Percentiles rank a stretch among this genome's conserved stretches.
These are phyloP conservation scores for Cryptococcus sp. DNA, from an alignment of 1,284 basidiomycete genomes.

Conservation along the genomic window DNA sequence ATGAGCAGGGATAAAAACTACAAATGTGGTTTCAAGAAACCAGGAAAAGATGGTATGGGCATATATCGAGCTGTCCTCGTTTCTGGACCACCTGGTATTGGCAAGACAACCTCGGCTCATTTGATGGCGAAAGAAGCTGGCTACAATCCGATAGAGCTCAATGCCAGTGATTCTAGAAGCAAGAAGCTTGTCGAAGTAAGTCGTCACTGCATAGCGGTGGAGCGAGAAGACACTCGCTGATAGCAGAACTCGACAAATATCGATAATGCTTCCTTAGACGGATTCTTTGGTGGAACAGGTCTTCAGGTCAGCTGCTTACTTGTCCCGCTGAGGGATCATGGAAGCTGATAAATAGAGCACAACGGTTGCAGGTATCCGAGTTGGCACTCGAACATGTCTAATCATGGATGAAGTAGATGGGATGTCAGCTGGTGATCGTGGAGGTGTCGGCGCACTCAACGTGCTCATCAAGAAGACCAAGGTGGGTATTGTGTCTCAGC, in stretches of 20 bases:
- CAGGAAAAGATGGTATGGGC: constrained; percentile 85
- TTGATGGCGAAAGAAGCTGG: constrained; percentile 83
- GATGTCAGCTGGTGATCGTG: constrained; percentile 96
- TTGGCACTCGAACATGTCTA: constrained; percentile 77
- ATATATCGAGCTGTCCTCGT: constrained; percentile 82
- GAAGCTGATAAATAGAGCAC: constrained; percentile 51
- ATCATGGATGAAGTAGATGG: constrained; percentile 99
- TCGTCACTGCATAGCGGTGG: background rate
- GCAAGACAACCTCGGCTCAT: constrained; percentile 96
- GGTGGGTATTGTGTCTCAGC: constrained; percentile 48
- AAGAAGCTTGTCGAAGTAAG: constrained; percentile 90
- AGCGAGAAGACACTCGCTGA: constrained; percentile 5
- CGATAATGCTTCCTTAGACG: constrained; percentile 81
- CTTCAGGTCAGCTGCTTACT: constrained; percentile 48
- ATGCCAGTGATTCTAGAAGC: constrained; percentile 91
- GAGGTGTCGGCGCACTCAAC: constrained; percentile 90
- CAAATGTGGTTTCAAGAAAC: constrained; percentile 81
- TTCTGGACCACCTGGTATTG: constrained; percentile 91
- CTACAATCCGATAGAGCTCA: constrained; percentile 88
- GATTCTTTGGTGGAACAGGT: constrained; percentile 67
- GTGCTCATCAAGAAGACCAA: constrained; percentile 90
- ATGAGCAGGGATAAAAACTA: constrained; percentile 64
- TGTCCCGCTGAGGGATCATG: background rate
- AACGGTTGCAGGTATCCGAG: constrained; percentile 63
- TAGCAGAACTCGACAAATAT: constrained; percentile 74